phyloP scores from a whole-genome alignment of 2,329 filamentous ascomycete species.

The Aschersonia sp. region DNA sequence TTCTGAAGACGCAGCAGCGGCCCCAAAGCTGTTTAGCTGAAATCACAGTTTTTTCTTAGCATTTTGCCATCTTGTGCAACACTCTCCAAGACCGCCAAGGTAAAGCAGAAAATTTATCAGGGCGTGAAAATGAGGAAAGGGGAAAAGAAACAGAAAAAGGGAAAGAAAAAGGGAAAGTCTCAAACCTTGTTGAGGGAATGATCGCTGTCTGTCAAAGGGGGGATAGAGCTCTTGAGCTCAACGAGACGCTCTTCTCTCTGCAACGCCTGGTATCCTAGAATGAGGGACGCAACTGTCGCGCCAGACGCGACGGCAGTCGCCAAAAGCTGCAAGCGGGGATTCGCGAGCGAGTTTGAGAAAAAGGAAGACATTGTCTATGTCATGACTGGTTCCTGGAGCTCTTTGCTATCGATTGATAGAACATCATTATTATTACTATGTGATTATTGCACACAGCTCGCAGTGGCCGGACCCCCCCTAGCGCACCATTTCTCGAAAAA shows the following conservation, averaged over 20 bases:
- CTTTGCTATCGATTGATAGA: too few relatives aligned
- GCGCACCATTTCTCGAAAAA: too few relatives aligned
- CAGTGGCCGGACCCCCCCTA: too few relatives aligned
- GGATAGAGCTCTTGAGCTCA: slow-evolving; percentile 46
- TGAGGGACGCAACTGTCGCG: slow-evolving; percentile 41
- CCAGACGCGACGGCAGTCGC: slow-evolving; percentile 56
- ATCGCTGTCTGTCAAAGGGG: slow-evolving; percentile 13
- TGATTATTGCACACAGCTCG: too few relatives aligned
- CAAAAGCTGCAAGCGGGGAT: slow-evolving; percentile 44
- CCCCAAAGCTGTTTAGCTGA: slow-evolving; percentile 48
- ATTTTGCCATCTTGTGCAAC: too few relatives aligned
- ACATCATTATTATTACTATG: too few relatives aligned
- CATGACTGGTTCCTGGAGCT: slow-evolving; percentile 3
- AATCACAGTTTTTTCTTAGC: slow-evolving; percentile 1
- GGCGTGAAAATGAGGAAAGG: too few relatives aligned
- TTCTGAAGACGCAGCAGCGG: slow-evolving; percentile 21
- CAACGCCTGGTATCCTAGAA: slow-evolving; percentile 48
- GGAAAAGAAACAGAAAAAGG: too few relatives aligned
- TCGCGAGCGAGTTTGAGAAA: slow-evolving; percentile 26
- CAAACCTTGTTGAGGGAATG: slow-evolving; percentile 9
- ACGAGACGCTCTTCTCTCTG: slow-evolving; percentile 37
- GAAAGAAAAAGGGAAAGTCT: not conserved
- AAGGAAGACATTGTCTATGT: slow-evolving; percentile 25
- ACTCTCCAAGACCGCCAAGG: too few relatives aligned
- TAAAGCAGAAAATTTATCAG: not conserved